Base-by-base conservation (phyloP, 2,329 filamentous ascomycete genomes). In the Aspergillus sp. region DNA sequence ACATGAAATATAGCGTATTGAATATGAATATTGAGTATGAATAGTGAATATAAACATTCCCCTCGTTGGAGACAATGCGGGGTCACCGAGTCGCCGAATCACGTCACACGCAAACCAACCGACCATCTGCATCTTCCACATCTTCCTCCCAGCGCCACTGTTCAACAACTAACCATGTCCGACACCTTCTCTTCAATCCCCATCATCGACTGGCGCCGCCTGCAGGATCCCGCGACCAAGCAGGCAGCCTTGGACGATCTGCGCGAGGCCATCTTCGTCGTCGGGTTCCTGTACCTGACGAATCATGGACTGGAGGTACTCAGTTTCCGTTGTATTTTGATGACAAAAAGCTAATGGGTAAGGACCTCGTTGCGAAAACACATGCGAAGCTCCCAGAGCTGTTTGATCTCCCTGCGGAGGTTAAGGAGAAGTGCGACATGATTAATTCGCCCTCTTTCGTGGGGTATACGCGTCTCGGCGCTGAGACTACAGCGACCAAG, bases 251-350 rank as follows among this genome's bases (percentile, higher is more conserved):
- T 74, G 0, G 51, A 47, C 0, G 62, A 67, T 21, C 57, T 74
- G 6, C 69, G 68, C 21, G 58, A 73, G 17, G 72, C 72, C 2
- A 72, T 74, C 21, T 74, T 74, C 51, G 54, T 68, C 3, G 71
- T 73, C 3, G 72, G 72, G 4, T 74, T 74, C 46, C 56, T 74
- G 14, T 74, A 74, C 57, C 58, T 74, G 48, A 70, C 62, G 5
- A 73, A 74, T 48, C 72, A 70, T 4, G 72, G 72, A 3, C 56
- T 73, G 4, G 72, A 73, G 63, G 72, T 71, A 57, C 33, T 19
- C 6, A 17, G 5, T 4, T 6, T 12, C 21, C 12, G 11, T 3
- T 7, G 1, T 12, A 43, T 50, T 9, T 2, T 12, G 9, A 27
- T 1, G 27, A 31, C 5, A 25, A 25, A 44, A 4, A 40, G 25